Evolutionary conservation across 306 rosid species (phyloP), one percentile per base, ranked within the genome.

Genomic region (Prunus davidiana): DNA sequence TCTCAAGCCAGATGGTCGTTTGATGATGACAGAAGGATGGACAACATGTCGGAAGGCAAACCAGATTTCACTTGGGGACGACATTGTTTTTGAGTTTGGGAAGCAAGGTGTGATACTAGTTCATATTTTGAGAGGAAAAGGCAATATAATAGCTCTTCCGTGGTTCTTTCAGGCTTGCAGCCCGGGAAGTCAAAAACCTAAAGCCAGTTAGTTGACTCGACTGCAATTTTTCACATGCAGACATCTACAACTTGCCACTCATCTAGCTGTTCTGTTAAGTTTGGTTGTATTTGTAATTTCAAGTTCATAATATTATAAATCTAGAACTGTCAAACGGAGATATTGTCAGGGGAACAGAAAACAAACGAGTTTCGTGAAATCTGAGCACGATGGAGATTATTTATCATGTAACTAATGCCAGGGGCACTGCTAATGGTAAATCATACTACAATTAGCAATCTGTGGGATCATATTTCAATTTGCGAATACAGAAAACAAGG

Each of bases 41-140:
- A 4, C 14, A 1, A 22, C 30, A 10, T 51, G 57, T n/a, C 49
- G 49, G 5, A 50, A 20, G 8, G 72, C 10, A 10, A 51, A 64
- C 71, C 18, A 75, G n/a, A 64, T 75, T n/a, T 47, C 62, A 10
- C 3, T 20, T 20, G 64, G 79, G 8, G 34, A 51, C 41, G 16
- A 49, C 9, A 3, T 75, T 30, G 9, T 64, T 49, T 32, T 51
- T 7, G 79, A 75, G 64, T 75, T 63, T 64, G 62, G 64, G 12
- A 8, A 75, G 34, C 41, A 0, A 50, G 32, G 22, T 50, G 52
- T 51, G 8, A 3, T 50, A 20, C 47, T 1, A 32, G 34, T 75
- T 50, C 64, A 64, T 75, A 49, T 75, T 49, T 47, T 30, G 51
- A 13, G 51, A 8, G 11, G 60, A 5, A 32, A 32, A 32, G 34